Percentiles rank a stretch among this genome's conserved stretches.
phyloP scores from a whole-genome alignment of 257 asterid genomes.

The Schizonepeta tenuifolia region DNA sequence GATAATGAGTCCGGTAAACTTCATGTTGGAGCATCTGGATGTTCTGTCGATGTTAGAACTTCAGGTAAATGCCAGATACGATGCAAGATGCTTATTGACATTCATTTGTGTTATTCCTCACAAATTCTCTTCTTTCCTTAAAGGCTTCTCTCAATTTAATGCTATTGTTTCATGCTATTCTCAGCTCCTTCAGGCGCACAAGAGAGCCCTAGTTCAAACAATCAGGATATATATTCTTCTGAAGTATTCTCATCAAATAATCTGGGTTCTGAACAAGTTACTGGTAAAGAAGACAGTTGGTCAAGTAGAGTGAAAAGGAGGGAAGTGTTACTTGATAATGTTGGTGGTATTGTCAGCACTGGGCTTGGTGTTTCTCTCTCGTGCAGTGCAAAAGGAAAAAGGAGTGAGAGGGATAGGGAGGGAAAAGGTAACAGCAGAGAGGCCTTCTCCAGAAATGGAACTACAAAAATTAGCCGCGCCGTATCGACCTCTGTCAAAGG shows the following conservation, averaged over 20 bases:
- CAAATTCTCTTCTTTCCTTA: constrained; percentile 1
- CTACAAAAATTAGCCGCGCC: constrained; percentile 64
- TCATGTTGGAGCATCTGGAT: constrained; percentile 50
- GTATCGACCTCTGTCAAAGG: constrained; percentile 63
- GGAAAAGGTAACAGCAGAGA: constrained; percentile 81
- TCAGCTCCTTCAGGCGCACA: constrained; percentile 68
- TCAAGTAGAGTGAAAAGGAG: constrained; percentile 65
- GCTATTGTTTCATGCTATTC: constrained; percentile 29
- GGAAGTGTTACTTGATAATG: constrained; percentile 74
- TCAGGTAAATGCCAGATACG: constrained; percentile 53
- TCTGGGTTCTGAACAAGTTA: constrained; percentile 56
- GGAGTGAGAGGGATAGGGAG: constrained; percentile 86
- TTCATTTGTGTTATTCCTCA: constrained; percentile 14
- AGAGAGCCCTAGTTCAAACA: constrained; percentile 69
- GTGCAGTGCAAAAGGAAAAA: constrained; percentile 81
- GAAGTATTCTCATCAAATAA: constrained; percentile 48
- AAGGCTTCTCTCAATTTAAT: constrained; percentile 17
- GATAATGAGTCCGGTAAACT: constrained; percentile 60
- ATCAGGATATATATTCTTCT: constrained; percentile 57
- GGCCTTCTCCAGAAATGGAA: constrained; percentile 64
- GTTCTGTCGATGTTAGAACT: constrained; percentile 65
- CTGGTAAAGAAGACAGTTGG: constrained; percentile 58
- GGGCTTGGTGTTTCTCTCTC: constrained; percentile 69
- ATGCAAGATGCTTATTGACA: constrained; percentile 28
- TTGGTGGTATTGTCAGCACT: constrained; percentile 56